Evolutionary conservation across 306 rosid genomes (phyloP), one percentile per base, ranked within the genome.

Genomic region (Trifolium dubium): DNA sequence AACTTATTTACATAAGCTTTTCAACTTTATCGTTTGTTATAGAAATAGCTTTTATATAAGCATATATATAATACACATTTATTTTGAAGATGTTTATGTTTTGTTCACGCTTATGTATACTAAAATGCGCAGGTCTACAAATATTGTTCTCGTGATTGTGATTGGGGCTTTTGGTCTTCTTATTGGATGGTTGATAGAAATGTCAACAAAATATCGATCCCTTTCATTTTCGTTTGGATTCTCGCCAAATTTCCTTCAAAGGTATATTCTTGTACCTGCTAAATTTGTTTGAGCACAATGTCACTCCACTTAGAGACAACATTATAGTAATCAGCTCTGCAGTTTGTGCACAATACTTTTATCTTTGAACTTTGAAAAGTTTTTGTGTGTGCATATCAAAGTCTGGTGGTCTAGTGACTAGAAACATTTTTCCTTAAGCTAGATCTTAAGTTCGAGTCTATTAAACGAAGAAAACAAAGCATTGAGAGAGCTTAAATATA

Each of bases 131-230:
- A 77, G 81, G 66, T 77, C 81, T 61, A 39, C 81, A 8, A 77
- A 77, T 62, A 37, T 77, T 62, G 30, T 70, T 28, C 76, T 70
- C 15, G 81, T 77, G 58, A 77, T 77, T 62, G 65, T 77, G 71
- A 77, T 84, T 53, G 88, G 88, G 11, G 74, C 55, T 70, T 13
- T 74, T 77, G 88, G 88, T 40, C 88, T 84, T 77, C 80, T 84
- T 23, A 51, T 84, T 59, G 88, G 76, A 60, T 84, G 88, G 88
- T 84, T 84, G 81, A 66, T 81, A 69, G 88, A 84, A 80, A 63
- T 84, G 49, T 81, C 88, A 41, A 62, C 80, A 51, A 81, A 77
- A 14, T 77, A 64, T 70, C 74, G 88, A 73, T 70, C 88, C 19
- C 53, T 65, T 71, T 84, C 87, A 34, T 83, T 83, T 60, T 62